These are phyloP conservation scores for Aspergillus oerlinghausenensis DNA, from an alignment of 2,329 filamentous ascomycete genomes.

Conservation along the genomic window DNA sequence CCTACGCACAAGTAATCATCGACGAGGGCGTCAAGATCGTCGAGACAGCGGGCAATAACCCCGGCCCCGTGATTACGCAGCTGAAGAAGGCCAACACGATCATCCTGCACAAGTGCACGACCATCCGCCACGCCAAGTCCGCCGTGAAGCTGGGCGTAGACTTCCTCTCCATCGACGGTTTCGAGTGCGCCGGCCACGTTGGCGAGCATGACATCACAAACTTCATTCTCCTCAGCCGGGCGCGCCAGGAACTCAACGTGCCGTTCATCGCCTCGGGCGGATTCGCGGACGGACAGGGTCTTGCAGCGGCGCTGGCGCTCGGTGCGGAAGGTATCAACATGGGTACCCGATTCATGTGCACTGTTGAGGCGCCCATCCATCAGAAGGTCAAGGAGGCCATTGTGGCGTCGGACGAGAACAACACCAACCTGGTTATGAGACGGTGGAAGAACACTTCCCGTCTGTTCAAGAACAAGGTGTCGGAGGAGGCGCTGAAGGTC, in stretches of 20 bases:
- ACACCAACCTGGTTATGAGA: slow-evolving; percentile 81
- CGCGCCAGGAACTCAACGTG: slow-evolving; percentile 74
- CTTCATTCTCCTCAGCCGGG: slow-evolving; percentile 68
- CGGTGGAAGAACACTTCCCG: slow-evolving; percentile 91
- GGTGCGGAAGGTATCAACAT: slow-evolving; percentile 96
- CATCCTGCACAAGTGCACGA: slow-evolving; percentile 96
- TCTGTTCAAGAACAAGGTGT: slow-evolving; percentile 86
- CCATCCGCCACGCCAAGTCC: slow-evolving; percentile 85
- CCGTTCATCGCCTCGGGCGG: slow-evolving; percentile 96
- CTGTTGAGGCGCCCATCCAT: slow-evolving; percentile 88
- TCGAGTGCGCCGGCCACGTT: slow-evolving; percentile 80
- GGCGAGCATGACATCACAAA: slow-evolving; percentile 52
- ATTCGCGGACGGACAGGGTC: slow-evolving; percentile 88
- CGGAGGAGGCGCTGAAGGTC: slow-evolving; percentile 71
- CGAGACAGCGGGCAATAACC: slow-evolving; percentile 86
- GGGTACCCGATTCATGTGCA: slow-evolving; percentile 98
- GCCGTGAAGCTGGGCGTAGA: slow-evolving; percentile 94
- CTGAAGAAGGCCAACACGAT: slow-evolving; percentile 75
- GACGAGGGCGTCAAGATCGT: slow-evolving; percentile 89
- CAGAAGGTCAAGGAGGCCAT: slow-evolving; percentile 91
- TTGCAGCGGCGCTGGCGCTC: slow-evolving; percentile 83
- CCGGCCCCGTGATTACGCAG: slow-evolving; percentile 83
- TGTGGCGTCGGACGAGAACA: slow-evolving; percentile 79
- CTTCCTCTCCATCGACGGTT: slow-evolving; percentile 94
- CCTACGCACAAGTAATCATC: slow-evolving; percentile 87